Percentiles rank a stretch among this genome's conserved stretches.
Evolutionary conservation across 306 rosid genomes (phyloP).

Genomic region (Vachellia collinsii): DNA sequence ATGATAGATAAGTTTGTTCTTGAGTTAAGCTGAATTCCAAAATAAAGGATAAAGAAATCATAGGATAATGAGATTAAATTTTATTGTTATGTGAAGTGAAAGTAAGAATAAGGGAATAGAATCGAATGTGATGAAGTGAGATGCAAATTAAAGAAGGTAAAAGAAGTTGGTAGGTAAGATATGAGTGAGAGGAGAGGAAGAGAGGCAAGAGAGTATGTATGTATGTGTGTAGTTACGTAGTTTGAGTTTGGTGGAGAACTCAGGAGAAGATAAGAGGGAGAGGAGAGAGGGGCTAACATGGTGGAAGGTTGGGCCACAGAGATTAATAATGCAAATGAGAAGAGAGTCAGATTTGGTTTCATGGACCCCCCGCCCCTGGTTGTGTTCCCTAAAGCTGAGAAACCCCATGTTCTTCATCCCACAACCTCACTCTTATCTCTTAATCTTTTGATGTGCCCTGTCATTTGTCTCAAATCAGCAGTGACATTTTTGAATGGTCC

Average conservation of each 20-base stretch:
- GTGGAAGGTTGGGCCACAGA: slow-evolving; percentile 11
- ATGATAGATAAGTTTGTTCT: too few species aligned
- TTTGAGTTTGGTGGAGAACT: slow-evolving; percentile 38
- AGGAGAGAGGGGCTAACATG: neutral
- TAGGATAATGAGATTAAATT: neutral
- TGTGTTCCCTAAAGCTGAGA: slow-evolving; percentile 65
- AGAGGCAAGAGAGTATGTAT: neutral
- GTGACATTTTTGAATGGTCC: neutral
- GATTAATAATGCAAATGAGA: neutral
- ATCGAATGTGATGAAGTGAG: neutral
- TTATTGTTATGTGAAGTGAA: neutral
- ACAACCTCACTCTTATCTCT: neutral
- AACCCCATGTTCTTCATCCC: slow-evolving; percentile 59
- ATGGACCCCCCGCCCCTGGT: slow-evolving; percentile 39
- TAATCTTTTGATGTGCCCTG: neutral
- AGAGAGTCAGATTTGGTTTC: neutral
- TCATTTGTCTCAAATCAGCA: neutral
- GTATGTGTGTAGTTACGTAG: neutral
- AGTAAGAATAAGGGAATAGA: neutral
- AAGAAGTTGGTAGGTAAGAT: slow-evolving; percentile 35
- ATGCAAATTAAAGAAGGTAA: slow-evolving; percentile 23
- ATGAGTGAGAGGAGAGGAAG: neutral
- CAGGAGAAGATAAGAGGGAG: slow-evolving; percentile 38
- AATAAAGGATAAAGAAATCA: neutral
- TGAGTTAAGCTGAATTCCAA: neutral